Evolutionary conservation across 2,329 filamentous ascomycete genomes (phyloP).

Genomic region (Metarhizium rileyi): DNA sequence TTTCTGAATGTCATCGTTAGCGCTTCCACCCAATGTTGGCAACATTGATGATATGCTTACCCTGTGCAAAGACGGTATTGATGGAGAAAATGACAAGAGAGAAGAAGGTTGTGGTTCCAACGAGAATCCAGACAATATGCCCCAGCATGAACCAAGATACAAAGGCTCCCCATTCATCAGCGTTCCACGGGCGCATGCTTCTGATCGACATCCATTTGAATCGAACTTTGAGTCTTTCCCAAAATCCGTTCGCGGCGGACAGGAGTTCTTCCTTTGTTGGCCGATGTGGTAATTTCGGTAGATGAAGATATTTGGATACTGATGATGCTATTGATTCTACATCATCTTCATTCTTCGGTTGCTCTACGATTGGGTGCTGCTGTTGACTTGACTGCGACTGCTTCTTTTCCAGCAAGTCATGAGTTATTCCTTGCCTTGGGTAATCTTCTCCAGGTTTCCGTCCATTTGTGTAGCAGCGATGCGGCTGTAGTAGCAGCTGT

Average conservation of each 20-base stretch:
- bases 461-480: not conserved
- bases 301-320: slow-evolving; percentile 49
- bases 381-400: not conserved
- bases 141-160: slow-evolving; percentile 89
- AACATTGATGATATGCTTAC: slow-evolving; percentile 32
- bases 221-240: slow-evolving; percentile 77
- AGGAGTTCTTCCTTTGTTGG: slow-evolving; percentile 91
- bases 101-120: slow-evolving; percentile 96
- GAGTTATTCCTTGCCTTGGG: not conserved
- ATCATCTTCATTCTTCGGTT: slow-evolving; percentile 10
- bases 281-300: slow-evolving; percentile 67
- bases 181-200: slow-evolving; percentile 87
- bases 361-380: slow-evolving; percentile 1
- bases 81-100: slow-evolving; percentile 83
- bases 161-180: slow-evolving; percentile 92
- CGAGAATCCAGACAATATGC: slow-evolving; percentile 89
- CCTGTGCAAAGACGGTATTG: slow-evolving; percentile 94
- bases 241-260: slow-evolving; percentile 84
- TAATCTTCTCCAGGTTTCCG: not conserved
- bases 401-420: not conserved
- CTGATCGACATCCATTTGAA: slow-evolving; percentile 98
- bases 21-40: not conserved
- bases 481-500: not conserved
- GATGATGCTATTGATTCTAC: slow-evolving; percentile 38
- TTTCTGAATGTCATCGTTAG: slow-evolving; percentile 50